Evolutionary conservation across 2,329 filamentous ascomycete genomes (phyloP).

Genomic region (Tolypocladium inflatum): DNA sequence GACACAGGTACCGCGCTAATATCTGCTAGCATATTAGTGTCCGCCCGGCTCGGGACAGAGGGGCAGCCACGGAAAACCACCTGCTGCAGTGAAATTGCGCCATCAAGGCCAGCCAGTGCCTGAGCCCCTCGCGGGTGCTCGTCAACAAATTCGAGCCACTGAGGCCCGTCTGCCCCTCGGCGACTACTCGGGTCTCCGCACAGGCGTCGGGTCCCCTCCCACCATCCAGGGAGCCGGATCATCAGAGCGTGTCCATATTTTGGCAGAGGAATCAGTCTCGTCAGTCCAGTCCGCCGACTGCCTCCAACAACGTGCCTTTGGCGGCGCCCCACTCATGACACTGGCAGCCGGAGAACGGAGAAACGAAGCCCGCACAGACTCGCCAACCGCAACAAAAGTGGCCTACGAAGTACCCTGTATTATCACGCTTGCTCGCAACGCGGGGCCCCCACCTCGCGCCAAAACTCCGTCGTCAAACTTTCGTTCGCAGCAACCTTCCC

Average conservation of each 20-base stretch:
- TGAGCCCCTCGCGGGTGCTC: neutral
- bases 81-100: constrained; percentile 2
- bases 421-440: neutral
- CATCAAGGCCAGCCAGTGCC: neutral
- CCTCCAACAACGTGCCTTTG: neutral
- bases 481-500: neutral
- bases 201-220: neutral
- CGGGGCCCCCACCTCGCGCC: neutral
- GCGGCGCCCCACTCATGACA: neutral
- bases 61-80: constrained; percentile 1
- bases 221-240: too few relatives aligned
- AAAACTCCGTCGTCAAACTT: neutral
- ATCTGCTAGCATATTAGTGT: neutral
- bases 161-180: neutral
- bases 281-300: neutral
- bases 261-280: neutral
- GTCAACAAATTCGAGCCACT: neutral
- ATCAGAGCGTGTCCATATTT: neutral
- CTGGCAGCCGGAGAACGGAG: too few relatives aligned
- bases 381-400: too few relatives aligned
- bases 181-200: neutral
- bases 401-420: neutral
- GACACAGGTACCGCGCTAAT: neutral
- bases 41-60: neutral
- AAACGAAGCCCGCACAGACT: too few relatives aligned